Percentiles rank a stretch among this genome's conserved stretches.
These are phyloP conservation scores for Diaporthe sp. DNA, from an alignment of 2,329 filamentous ascomycete genomes.

Conservation along the genomic window DNA sequence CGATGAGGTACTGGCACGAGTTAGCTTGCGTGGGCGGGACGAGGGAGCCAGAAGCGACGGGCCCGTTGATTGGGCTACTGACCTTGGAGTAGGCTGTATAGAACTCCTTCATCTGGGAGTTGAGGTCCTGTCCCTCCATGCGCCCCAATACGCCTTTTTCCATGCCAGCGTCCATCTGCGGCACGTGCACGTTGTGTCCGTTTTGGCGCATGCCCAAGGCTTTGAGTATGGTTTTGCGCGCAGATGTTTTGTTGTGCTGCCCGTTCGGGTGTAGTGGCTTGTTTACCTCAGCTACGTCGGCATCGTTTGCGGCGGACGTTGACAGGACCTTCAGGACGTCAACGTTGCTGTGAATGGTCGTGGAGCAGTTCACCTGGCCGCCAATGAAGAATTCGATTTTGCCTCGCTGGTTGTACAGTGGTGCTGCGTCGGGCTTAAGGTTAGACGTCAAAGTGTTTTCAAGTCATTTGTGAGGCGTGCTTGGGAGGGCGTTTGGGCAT, in stretches of 20 bases:
- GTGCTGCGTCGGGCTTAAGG: constrained; percentile 39
- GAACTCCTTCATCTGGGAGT: constrained; percentile 43
- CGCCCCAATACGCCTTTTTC: constrained; percentile 39
- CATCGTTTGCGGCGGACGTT: not conserved
- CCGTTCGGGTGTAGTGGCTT: not conserved
- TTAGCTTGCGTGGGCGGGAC: not conserved
- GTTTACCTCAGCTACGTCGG: not conserved
- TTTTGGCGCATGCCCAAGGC: constrained; percentile 34
- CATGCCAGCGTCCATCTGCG: constrained; percentile 38
- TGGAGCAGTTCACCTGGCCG: constrained; percentile 67
- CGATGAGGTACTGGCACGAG: constrained; percentile 37
- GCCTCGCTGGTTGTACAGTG: constrained; percentile 59
- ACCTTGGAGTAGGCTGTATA: constrained; percentile 43
- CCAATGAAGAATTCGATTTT: constrained; percentile 64
- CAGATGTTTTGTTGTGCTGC: constrained; percentile 10
- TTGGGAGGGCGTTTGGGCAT: not conserved
- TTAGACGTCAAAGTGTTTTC: not conserved
- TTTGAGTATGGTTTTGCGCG: constrained; percentile 33
- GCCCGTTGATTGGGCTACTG: not conserved
- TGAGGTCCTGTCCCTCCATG: constrained; percentile 41
- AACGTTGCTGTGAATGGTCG: constrained; percentile 58
- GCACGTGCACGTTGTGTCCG: not conserved
- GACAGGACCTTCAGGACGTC: constrained; percentile 54
- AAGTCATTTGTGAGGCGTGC: not conserved
- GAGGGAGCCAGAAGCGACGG: not conserved